Conservation (phyloP, 768 basidiomycete species). For the Xerocomellus chrysenteron region DNA sequence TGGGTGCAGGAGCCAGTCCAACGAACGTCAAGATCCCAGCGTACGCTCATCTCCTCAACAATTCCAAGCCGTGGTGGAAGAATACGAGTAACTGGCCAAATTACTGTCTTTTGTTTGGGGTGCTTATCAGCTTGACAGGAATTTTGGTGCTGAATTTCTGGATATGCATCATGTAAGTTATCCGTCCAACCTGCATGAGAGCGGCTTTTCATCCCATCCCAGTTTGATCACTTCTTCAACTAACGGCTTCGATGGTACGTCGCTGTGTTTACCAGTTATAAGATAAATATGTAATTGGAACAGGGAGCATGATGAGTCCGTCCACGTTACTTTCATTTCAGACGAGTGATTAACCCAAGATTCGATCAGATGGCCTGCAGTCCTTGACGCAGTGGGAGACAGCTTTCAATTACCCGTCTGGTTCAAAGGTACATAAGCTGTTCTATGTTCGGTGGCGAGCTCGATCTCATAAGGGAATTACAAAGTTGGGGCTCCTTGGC, state of each 20-base stretch:
- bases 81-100: too few species aligned
- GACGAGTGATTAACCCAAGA: background rate
- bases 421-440: background rate
- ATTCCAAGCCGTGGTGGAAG: background rate
- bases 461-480: background rate
- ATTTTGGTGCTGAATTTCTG: background rate
- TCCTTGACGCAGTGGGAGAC: background rate
- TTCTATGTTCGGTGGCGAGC: background rate
- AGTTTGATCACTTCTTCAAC: background rate
- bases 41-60: background rate
- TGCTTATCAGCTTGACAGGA: too few species aligned
- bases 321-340: background rate
- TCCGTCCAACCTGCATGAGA: background rate
- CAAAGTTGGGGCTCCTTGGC: background rate
- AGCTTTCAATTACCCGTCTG: background rate
- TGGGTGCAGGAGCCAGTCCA: background rate
- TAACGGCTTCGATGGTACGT: slow-evolving; percentile 2
- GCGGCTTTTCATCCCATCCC: background rate
- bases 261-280: background rate
- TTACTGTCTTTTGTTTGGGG: too few species aligned
- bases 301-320: slow-evolving; percentile 7
- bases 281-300: background rate
- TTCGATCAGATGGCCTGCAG: slow-evolving; percentile 2
- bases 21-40: background rate
- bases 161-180: background rate